phyloP scores from a whole-genome alignment of 805 yeast genomes.

The Pichia heedii region DNA sequence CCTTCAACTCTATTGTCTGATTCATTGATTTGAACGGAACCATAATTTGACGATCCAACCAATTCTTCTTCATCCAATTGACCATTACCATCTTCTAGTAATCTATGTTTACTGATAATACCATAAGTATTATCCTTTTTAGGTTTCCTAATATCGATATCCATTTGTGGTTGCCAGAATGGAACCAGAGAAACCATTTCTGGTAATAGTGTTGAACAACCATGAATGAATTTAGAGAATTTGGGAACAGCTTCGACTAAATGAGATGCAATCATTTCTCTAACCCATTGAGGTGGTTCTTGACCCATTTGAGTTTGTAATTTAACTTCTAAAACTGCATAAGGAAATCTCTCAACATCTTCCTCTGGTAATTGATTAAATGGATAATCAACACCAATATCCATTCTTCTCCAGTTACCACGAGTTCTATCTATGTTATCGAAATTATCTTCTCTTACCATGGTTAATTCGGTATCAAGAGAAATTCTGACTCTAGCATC shows the following conservation, averaged over 20 bases:
- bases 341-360: slow-evolving; percentile 91
- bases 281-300: slow-evolving; percentile 97
- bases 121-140: slow-evolving; percentile 50
- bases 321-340: slow-evolving; percentile 95
- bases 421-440: slow-evolving; percentile 87
- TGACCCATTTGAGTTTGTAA: slow-evolving; percentile 97
- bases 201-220: slow-evolving; percentile 85
- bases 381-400: slow-evolving; percentile 96
- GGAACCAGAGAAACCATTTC: slow-evolving; percentile 80
- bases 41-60: slow-evolving; percentile 28
- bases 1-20: slow-evolving; percentile 23
- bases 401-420: slow-evolving; percentile 97
- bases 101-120: slow-evolving; percentile 41
- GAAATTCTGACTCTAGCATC: slow-evolving; percentile 99
- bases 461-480: slow-evolving; percentile 90
- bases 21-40: slow-evolving; percentile 25
- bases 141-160: slow-evolving; percentile 88
- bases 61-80: slow-evolving; percentile 67
- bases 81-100: slow-evolving; percentile 33
- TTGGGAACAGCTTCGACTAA: slow-evolving; percentile 97
- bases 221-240: slow-evolving; percentile 95
- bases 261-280: slow-evolving; percentile 84
- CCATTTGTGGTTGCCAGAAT: slow-evolving; percentile 98
- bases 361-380: slow-evolving; percentile 74
- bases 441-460: slow-evolving; percentile 96